Percentiles rank a stretch among this genome's conserved stretches.
phyloP scores from a whole-genome alignment of 2,329 filamentous ascomycete genomes.

The Trichoderma cornu-damae region DNA sequence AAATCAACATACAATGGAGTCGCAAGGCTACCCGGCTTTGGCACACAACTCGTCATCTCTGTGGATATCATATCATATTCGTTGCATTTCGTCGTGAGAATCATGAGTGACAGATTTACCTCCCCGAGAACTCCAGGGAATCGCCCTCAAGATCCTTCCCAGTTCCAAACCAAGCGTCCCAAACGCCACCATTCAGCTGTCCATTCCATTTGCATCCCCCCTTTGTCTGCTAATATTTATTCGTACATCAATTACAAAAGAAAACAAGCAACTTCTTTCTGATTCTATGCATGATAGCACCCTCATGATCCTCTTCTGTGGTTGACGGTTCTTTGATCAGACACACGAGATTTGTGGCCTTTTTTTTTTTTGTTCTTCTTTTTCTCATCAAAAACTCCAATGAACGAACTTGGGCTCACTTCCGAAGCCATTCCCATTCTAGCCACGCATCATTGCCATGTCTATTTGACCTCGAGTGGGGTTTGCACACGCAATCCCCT shows the following conservation, averaged over 20 bases:
- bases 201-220: conserved; percentile 11
- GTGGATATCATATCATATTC: conserved; percentile 26
- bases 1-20: neutral
- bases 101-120: conserved; percentile 26
- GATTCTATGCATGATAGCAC: conserved; percentile 11
- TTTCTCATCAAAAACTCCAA: conserved; percentile 3
- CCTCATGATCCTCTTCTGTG: neutral
- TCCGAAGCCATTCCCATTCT: conserved; percentile 20
- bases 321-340: neutral
- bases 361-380: too few relatives aligned
- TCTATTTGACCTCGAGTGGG: conserved; percentile 29
- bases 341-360: neutral
- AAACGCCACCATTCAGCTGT: conserved; percentile 18
- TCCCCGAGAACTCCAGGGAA: conserved; percentile 21
- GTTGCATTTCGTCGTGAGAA: conserved; percentile 31
- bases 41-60: neutral
- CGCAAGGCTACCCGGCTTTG: neutral
- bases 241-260: conserved; percentile 23
- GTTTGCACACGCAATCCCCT: conserved; percentile 30
- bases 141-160: conserved; percentile 23
- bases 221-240: conserved; percentile 22
- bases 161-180: conserved; percentile 20
- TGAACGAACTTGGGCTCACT: neutral
- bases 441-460: conserved; percentile 27
- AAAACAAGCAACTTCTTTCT: conserved; percentile 18